Conservation (phyloP, 108 stramenopile genomes). For the Conticribra guillardii region DNA sequence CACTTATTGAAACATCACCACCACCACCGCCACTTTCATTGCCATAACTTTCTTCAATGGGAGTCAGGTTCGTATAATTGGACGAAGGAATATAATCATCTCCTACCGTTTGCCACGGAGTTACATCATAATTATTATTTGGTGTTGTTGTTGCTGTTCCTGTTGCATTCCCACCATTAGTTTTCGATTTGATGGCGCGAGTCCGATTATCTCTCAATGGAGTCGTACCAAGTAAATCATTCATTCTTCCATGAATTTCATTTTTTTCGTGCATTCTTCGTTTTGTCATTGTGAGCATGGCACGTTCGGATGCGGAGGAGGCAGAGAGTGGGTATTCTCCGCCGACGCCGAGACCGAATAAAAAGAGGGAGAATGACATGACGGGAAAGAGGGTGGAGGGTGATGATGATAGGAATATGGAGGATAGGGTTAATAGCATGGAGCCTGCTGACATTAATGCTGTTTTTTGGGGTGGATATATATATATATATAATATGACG, state of each 20-base stretch:
- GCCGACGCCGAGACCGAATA: conserved; percentile 80
- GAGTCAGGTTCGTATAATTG: not conserved
- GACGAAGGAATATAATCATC: conserved; percentile 5
- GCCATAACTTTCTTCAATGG: not conserved
- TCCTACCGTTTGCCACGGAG: not conserved
- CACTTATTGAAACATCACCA: conserved; percentile 9
- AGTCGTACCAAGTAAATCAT: not conserved
- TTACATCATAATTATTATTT: not conserved
- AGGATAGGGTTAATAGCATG: conserved; percentile 28
- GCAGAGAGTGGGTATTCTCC: conserved; percentile 81
- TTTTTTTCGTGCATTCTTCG: not conserved
- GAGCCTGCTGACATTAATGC: conserved; percentile 55
- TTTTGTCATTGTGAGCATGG: conserved; percentile 44
- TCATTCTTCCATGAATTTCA: not conserved
- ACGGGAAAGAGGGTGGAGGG: conserved; percentile 38
- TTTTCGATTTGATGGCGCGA: not conserved
- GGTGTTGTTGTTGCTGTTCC: too few species aligned
- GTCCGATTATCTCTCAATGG: not conserved
- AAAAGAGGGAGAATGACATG: conserved; percentile 50
- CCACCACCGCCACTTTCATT: not conserved
- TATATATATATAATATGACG: too few species aligned
- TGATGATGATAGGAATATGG: conserved; percentile 14
- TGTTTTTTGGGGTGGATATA: too few species aligned
- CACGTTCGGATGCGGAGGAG: conserved; percentile 59
- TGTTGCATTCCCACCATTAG: too few species aligned